These are phyloP conservation scores for Mycena polygramma DNA, from an alignment of 768 basidiomycete genomes.

Conservation along the genomic window DNA sequence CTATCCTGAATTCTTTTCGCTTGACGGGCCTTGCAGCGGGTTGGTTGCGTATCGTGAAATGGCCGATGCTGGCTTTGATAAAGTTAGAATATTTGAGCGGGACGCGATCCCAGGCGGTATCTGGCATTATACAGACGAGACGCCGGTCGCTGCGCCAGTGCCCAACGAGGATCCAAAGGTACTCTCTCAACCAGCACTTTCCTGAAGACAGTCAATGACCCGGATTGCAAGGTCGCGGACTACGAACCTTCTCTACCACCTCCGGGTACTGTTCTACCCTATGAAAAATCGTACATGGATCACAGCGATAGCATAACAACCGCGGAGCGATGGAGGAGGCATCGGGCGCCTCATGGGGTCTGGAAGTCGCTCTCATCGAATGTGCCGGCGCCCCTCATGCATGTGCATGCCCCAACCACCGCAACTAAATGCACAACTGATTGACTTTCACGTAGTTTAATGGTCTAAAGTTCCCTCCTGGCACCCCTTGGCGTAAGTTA, in stretches of 20 bases:
- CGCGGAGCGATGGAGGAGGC: constrained; percentile 42
- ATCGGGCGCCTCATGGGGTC: constrained; percentile 54
- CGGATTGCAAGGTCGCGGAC: constrained; percentile 43
- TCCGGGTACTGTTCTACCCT: constrained; percentile 46
- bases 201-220: too few relatives aligned
- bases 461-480: constrained; percentile 49
- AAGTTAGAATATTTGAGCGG: constrained; percentile 40
- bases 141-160: constrained; percentile 49
- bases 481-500: constrained; percentile 49
- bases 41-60: constrained; percentile 54
- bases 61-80: constrained; percentile 48
- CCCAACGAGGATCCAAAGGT: constrained; percentile 46
- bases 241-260: constrained; percentile 53
- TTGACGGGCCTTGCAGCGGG: constrained; percentile 42
- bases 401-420: constrained; percentile 1
- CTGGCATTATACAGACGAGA: constrained; percentile 58
- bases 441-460: constrained; percentile 46
- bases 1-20: neutral
- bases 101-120: constrained; percentile 54
- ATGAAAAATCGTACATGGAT: constrained; percentile 37
- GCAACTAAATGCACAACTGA: neutral
- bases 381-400: constrained; percentile 53
- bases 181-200: too few relatives aligned
- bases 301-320: constrained; percentile 36
- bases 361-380: constrained; percentile 53